Conservation (phyloP, 352 stramenopile species). For the Globisporangium canariense region DNA sequence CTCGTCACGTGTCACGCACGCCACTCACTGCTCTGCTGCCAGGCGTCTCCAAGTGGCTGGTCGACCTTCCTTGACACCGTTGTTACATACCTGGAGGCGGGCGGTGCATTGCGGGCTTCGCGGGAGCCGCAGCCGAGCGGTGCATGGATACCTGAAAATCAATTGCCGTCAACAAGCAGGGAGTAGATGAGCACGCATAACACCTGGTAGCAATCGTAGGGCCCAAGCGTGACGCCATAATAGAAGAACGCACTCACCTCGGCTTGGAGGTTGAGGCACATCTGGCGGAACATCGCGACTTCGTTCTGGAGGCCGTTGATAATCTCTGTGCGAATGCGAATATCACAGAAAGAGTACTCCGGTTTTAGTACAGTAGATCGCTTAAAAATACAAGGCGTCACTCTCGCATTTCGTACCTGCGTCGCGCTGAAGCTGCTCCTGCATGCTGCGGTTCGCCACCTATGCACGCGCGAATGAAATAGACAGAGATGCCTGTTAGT, state of each 20-base stretch:
- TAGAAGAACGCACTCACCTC: conserved; percentile 39
- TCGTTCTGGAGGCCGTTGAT: conserved; percentile 71
- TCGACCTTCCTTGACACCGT: not conserved
- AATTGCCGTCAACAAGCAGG: not conserved
- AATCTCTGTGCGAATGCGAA: conserved; percentile 26
- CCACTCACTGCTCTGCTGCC: too few species aligned
- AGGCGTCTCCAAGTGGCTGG: too few species aligned
- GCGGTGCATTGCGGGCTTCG: conserved; percentile 4
- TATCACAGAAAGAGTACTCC: not conserved
- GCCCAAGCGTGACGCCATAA: too few species aligned
- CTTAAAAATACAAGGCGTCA: too few species aligned
- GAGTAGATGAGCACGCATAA: not conserved
- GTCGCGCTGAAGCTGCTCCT: conserved; percentile 66
- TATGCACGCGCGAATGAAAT: conserved; percentile 15
- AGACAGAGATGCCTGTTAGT: not conserved
- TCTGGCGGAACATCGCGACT: conserved; percentile 77
- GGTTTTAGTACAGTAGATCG: too few species aligned
- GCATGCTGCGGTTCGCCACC: conserved; percentile 61
- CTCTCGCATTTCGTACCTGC: conserved; percentile 14
- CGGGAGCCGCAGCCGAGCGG: not conserved
- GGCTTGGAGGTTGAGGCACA: conserved; percentile 76
- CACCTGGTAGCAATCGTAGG: not conserved
- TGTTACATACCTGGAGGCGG: conserved; percentile 22
- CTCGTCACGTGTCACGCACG: too few species aligned
- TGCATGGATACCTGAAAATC: conserved; percentile 14